These are phyloP conservation scores for Radiomyces spectabilis DNA, from an alignment of 192 early-diverging fungal species.

Conservation along the genomic window DNA sequence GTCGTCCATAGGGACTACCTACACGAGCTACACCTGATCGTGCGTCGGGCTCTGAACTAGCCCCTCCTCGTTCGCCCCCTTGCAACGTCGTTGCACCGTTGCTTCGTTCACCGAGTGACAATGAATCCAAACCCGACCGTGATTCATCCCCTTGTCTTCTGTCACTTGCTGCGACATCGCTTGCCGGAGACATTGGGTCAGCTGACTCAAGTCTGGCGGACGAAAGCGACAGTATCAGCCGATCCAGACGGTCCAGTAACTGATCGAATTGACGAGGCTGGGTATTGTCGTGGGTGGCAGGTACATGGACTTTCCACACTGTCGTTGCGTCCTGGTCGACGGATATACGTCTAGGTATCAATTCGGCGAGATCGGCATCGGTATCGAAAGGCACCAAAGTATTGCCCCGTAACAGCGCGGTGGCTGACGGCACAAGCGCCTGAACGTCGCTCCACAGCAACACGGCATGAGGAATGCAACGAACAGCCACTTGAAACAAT, in stretches of 20 bases:
- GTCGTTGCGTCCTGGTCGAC: not conserved
- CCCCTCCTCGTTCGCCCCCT: not conserved
- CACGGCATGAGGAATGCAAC: not conserved
- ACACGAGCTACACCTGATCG: no score
- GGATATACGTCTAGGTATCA: slow-evolving; percentile 5
- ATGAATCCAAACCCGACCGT: not conserved
- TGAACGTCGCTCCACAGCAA: slow-evolving; percentile 14
- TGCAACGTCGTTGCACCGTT: not conserved
- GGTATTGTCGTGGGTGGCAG: not conserved
- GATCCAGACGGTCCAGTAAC: slow-evolving; percentile 14
- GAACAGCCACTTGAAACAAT: not conserved
- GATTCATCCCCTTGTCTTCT: not conserved
- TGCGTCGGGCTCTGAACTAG: not conserved
- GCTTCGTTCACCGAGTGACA: not conserved
- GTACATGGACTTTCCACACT: not conserved
- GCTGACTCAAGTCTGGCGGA: not conserved
- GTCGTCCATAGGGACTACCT: no score
- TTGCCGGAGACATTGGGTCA: not conserved
- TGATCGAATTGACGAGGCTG: slow-evolving; percentile 12
- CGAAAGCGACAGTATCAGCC: not conserved
- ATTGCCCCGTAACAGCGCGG: slow-evolving; percentile 7
- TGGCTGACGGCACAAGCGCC: slow-evolving; percentile 10
- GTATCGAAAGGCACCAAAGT: slow-evolving; percentile 12
- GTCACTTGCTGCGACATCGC: not conserved
- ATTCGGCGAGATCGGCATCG: not conserved